Percentiles rank a stretch among this genome's conserved stretches.
Conservation (phyloP, 23 red algal genomes). For the Gracilaria caudata region DNA sequence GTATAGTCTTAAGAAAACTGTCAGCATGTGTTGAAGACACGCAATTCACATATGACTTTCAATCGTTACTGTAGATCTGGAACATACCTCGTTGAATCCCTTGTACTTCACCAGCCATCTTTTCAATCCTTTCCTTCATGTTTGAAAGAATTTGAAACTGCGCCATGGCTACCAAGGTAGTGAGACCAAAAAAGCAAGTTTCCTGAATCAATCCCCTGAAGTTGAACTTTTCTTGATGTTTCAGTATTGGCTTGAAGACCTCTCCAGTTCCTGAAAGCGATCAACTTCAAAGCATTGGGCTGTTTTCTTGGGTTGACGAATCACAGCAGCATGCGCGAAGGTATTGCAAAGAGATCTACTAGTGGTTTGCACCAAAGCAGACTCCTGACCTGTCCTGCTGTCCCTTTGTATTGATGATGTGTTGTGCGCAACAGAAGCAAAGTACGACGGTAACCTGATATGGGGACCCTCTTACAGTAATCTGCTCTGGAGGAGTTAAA, state of each 20-base stretch:
- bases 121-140: constrained; percentile 72
- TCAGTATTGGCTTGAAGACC: background rate
- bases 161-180: constrained; percentile 4
- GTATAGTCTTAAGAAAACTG: constrained; percentile 38
- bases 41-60: background rate
- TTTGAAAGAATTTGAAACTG: constrained; percentile 61
- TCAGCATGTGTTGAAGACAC: background rate
- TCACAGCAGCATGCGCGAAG: background rate
- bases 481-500: no score
- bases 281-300: no score
- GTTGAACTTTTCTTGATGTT: background rate
- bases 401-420: no score
- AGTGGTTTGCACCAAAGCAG: no score
- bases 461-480: no score
- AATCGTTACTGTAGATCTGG: background rate
- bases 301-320: background rate
- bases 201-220: background rate
- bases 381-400: no score
- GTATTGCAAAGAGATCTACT: no score
- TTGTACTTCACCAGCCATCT: constrained; percentile 52
- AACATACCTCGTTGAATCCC: constrained; percentile 58
- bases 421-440: no score
- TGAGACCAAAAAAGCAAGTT: background rate
- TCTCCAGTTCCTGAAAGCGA: background rate
- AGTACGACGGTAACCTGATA: no score